A percentile compares a stretch with the other conserved stretches of the same genome.
Conservation (phyloP, 331 rosid species). For the Quercus lobata region DNA sequence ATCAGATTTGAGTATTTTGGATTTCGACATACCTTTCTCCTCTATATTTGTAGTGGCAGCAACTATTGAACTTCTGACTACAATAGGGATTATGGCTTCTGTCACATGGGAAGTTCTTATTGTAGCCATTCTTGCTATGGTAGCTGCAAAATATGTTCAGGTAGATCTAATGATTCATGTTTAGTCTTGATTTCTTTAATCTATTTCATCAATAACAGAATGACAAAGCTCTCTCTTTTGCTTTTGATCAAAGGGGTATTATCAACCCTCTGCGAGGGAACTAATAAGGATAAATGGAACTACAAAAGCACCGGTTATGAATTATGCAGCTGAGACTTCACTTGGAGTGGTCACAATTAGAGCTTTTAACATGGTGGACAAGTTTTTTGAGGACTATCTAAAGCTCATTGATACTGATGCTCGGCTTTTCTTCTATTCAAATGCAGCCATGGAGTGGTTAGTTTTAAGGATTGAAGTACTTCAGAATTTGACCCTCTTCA, state of each 20-base stretch:
- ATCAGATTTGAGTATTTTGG: slow-evolving; percentile 71
- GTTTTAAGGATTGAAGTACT: slow-evolving; percentile 38
- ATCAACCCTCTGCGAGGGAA: slow-evolving; percentile 46
- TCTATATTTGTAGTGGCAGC: slow-evolving; percentile 22
- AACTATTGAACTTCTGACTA: slow-evolving; percentile 27
- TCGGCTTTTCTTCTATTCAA: slow-evolving; percentile 34
- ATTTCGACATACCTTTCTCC: slow-evolving; percentile 66
- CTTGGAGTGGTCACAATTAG: slow-evolving; percentile 43
- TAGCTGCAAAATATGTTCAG: slow-evolving; percentile 44
- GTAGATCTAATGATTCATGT: background rate
- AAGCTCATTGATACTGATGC: slow-evolving; percentile 47
- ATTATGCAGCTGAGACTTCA: slow-evolving; percentile 45
- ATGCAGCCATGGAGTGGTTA: slow-evolving; percentile 46
- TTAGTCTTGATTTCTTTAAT: background rate
- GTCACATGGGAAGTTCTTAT: slow-evolving; percentile 83
- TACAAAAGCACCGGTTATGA: slow-evolving; percentile 48
- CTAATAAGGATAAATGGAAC: slow-evolving; percentile 48
- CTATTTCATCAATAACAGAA: background rate
- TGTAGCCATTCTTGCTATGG: slow-evolving; percentile 47
- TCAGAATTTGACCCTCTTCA: slow-evolving; percentile 40
- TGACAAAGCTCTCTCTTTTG: background rate
- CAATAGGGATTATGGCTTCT: slow-evolving; percentile 50
- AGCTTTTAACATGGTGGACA: slow-evolving; percentile 39
- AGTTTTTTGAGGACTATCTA: slow-evolving; percentile 34
- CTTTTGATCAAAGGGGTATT: slow-evolving; percentile 28